Evolutionary conservation across 306 rosid species (phyloP).

Genomic region (Cicer yamashitae): DNA sequence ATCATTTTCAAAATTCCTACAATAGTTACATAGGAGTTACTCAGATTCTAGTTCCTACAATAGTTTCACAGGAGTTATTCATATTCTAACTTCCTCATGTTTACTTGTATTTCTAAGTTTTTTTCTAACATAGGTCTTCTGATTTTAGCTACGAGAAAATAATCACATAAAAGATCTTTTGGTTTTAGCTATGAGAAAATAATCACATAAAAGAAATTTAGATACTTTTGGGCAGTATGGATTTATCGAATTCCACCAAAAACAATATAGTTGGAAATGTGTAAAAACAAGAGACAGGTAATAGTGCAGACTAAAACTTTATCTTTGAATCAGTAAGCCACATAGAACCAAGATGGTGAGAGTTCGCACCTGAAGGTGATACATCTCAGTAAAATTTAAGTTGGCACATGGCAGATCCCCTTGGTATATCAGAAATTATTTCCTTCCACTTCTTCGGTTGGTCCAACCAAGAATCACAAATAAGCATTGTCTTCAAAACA

Average conservation of each 20-base stretch:
- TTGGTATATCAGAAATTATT: background rate
- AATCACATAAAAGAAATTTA: background rate
- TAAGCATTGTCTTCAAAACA: constrained; percentile 7
- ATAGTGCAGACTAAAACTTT: background rate
- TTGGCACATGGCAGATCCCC: background rate
- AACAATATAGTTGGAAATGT: background rate
- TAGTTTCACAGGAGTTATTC: background rate
- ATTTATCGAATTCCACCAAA: background rate
- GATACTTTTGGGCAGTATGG: background rate
- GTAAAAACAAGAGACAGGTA: too few species aligned
- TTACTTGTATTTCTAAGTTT: background rate
- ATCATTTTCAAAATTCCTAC: too few species aligned
- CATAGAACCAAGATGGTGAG: background rate
- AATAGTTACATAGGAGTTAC: background rate
- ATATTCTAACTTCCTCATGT: background rate
- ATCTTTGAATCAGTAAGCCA: background rate
- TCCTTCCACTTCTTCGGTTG: background rate
- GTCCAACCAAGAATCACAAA: background rate
- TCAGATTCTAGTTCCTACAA: background rate
- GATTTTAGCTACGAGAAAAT: background rate
- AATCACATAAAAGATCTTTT: background rate
- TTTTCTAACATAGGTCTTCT: background rate
- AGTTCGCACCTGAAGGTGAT: background rate
- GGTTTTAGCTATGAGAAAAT: too few species aligned
- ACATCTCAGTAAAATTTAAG: background rate